Conservation (phyloP, 2,329 filamentous ascomycete species). For the Pseudogymnoascus sp. region DNA sequence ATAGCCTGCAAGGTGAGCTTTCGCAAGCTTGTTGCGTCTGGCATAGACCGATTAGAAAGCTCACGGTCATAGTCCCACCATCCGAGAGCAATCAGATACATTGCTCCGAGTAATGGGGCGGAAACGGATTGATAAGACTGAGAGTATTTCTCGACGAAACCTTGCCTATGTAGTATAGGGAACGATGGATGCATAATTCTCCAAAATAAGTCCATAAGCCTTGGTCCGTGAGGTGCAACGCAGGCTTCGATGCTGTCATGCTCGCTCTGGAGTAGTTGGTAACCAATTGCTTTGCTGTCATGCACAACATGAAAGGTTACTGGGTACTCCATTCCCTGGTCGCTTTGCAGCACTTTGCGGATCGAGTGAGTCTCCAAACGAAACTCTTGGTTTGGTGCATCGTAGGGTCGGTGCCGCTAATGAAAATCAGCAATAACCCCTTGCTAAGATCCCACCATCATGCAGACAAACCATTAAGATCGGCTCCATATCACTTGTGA, state of each 20-base stretch:
- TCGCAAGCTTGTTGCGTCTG: slow-evolving; percentile 31
- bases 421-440: neutral
- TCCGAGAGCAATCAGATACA: slow-evolving; percentile 53
- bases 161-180: slow-evolving; percentile 47
- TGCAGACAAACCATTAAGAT: neutral
- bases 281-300: neutral
- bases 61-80: slow-evolving; percentile 51
- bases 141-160: slow-evolving; percentile 53
- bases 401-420: neutral
- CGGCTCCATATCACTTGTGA: neutral
- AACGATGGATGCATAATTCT: slow-evolving; percentile 41
- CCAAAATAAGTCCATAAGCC: slow-evolving; percentile 23
- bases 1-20: slow-evolving; percentile 36
- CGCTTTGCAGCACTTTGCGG: neutral
- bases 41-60: slow-evolving; percentile 36
- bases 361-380: neutral
- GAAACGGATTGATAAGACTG: slow-evolving; percentile 49
- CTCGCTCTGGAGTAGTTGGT: slow-evolving; percentile 12
- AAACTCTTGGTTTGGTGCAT: neutral
- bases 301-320: neutral
- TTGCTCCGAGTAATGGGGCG: slow-evolving; percentile 48
- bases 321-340: neutral
- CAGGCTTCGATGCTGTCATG: slow-evolving; percentile 26
- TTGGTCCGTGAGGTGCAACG: slow-evolving; percentile 22
- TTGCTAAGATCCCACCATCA: neutral